A percentile compares a stretch with the other conserved stretches of the same genome.
Conservation (phyloP, 768 basidiomycete genomes). For the Agaricus bisporus region DNA sequence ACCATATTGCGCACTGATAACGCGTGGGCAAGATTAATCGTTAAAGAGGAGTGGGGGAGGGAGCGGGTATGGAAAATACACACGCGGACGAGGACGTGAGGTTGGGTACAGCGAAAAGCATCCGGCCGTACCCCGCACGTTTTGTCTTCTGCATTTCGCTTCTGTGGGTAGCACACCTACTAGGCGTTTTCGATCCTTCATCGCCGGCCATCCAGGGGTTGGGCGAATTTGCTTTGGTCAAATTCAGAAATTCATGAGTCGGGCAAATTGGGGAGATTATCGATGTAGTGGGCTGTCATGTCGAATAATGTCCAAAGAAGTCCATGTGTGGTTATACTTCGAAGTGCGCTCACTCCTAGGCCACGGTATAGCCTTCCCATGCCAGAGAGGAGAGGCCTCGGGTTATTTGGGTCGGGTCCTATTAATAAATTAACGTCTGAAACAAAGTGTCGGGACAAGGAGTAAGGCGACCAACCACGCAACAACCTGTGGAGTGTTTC, state of each 20-base stretch:
- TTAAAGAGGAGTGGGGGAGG: not conserved
- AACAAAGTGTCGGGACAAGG: not conserved
- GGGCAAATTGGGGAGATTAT: constrained; percentile 34
- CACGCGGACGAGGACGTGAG: no score
- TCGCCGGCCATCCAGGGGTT: not conserved
- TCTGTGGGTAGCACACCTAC: not conserved
- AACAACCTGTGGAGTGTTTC: constrained; percentile 77
- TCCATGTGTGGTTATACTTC: constrained; percentile 92
- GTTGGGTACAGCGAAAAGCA: no score
- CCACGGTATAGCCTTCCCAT: constrained; percentile 87
- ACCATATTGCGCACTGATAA: not conserved
- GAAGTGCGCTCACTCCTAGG: constrained; percentile 86
- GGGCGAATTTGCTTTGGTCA: not conserved
- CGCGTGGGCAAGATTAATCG: not conserved
- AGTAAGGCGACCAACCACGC: constrained; percentile 46
- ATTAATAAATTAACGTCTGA: not conserved
- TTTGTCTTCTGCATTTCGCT: no score
- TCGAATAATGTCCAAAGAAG: constrained; percentile 94
- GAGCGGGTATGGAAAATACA: not conserved
- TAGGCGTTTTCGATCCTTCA: not conserved
- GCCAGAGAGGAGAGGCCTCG: constrained; percentile 72
- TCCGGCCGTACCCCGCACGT: no score
- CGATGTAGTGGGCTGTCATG: constrained; percentile 68
- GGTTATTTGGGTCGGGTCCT: constrained; percentile 78
- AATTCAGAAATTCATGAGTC: not conserved